Conservation (phyloP, 2,329 filamentous ascomycete genomes). For the Fonsecaea multimorphosa region DNA sequence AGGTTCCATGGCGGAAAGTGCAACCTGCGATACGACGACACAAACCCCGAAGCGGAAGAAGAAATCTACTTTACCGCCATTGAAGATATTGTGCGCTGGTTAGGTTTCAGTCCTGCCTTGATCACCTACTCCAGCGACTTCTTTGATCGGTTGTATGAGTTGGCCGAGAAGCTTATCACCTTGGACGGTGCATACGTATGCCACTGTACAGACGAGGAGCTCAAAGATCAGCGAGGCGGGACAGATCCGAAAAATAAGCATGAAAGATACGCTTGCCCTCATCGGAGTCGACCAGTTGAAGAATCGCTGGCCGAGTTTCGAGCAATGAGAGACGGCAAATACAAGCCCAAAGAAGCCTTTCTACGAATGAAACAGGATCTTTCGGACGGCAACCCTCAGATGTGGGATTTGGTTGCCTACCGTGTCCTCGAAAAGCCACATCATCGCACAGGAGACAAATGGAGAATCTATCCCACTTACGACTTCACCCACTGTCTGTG, state of each 20-base stretch:
- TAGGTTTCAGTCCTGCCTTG: slow-evolving; percentile 78
- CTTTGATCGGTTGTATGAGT: slow-evolving; percentile 84
- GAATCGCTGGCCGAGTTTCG: slow-evolving; percentile 83
- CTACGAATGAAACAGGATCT: slow-evolving; percentile 90
- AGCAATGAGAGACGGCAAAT: slow-evolving; percentile 89
- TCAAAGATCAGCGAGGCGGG: slow-evolving; percentile 86
- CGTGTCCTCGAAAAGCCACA: slow-evolving; percentile 77
- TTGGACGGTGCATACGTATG: slow-evolving; percentile 79
- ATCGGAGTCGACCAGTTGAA: slow-evolving; percentile 75
- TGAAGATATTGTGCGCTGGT: slow-evolving; percentile 83
- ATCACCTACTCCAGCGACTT: slow-evolving; percentile 91
- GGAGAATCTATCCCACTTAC: slow-evolving; percentile 95
- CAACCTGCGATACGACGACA: slow-evolving; percentile 87
- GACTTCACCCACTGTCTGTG: slow-evolving; percentile 90
- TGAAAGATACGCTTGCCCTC: slow-evolving; percentile 77
- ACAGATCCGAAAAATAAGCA: slow-evolving; percentile 66
- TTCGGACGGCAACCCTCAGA: slow-evolving; percentile 84
- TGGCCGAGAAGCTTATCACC: slow-evolving; percentile 82
- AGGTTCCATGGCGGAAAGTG: slow-evolving; percentile 78
- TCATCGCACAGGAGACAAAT: slow-evolving; percentile 78
- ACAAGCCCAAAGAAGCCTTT: slow-evolving; percentile 81
- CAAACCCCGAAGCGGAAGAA: slow-evolving; percentile 92
- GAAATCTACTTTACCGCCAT: slow-evolving; percentile 90
- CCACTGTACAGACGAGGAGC: slow-evolving; percentile 76
- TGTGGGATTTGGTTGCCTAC: slow-evolving; percentile 96